Percentiles rank a stretch among this genome's conserved stretches.
These are phyloP conservation scores for Globisporangium radiosum DNA, from an alignment of 352 stramenopile genomes.

Conservation along the genomic window DNA sequence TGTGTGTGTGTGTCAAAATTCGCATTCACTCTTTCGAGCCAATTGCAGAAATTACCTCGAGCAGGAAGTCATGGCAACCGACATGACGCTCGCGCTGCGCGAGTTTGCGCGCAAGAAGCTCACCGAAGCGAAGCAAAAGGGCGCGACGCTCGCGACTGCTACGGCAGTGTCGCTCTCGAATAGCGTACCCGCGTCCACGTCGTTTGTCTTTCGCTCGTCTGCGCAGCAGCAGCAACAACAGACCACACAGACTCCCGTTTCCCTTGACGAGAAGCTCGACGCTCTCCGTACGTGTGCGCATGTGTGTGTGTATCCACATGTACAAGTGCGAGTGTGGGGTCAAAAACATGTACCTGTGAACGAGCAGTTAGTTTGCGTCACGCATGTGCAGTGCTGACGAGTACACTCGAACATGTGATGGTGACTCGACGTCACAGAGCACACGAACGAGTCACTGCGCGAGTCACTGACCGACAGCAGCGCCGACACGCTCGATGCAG, in stretches of 20 bases:
- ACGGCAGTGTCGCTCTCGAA: constrained; percentile 43
- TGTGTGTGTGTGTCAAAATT: too few relatives aligned
- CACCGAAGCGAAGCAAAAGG: constrained; percentile 54
- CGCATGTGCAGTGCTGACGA: not conserved
- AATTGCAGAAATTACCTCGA: not conserved
- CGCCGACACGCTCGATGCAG: constrained; percentile 30
- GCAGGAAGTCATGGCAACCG: constrained; percentile 33
- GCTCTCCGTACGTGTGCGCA: constrained; percentile 18
- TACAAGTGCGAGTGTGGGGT: too few relatives aligned
- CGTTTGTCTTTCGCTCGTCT: constrained; percentile 27
- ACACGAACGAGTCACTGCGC: constrained; percentile 36
- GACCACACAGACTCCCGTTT: constrained; percentile 12
- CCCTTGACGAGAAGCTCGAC: constrained; percentile 29
- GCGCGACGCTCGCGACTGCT: constrained; percentile 47
- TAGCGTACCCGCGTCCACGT: constrained; percentile 34
- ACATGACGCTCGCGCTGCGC: constrained; percentile 59
- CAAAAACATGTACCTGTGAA: not conserved
- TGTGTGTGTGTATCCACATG: not conserved
- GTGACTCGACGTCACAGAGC: constrained; percentile 18
- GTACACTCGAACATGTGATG: too few relatives aligned
- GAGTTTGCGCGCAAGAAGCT: constrained; percentile 77
- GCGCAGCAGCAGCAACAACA: constrained; percentile 5
- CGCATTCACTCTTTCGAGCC: not conserved
- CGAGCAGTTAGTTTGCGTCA: not conserved
- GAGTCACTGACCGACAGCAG: constrained; percentile 24